These are phyloP conservation scores for Calonectria pseudoturangicola DNA, from an alignment of 2,329 filamentous ascomycete species.

Conservation along the genomic window DNA sequence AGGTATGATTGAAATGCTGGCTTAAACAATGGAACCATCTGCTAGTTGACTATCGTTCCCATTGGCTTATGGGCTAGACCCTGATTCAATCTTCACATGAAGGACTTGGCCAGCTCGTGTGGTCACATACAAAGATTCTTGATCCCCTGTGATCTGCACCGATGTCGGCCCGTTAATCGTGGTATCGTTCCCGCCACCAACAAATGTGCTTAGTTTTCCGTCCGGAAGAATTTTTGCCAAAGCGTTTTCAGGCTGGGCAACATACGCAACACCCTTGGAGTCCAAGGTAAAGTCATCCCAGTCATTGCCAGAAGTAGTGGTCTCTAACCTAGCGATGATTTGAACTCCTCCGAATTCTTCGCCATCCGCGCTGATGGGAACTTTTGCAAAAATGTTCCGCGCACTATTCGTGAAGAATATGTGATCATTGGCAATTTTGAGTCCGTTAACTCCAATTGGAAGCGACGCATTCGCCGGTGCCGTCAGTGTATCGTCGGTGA, in stretches of 20 bases:
- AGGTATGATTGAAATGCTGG: too few relatives aligned
- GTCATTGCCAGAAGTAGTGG: background rate
- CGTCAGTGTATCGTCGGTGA: background rate
- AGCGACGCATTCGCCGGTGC: background rate
- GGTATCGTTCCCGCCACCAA: background rate
- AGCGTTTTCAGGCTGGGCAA: background rate
- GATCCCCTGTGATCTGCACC: conserved; percentile 1
- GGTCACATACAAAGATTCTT: background rate
- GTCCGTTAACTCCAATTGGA: conserved; percentile 1
- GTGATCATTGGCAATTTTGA: background rate
- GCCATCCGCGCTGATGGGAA: background rate
- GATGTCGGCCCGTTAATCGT: background rate
- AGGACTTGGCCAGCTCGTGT: conserved; percentile 6
- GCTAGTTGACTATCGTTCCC: too few relatives aligned
- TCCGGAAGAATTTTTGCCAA: background rate
- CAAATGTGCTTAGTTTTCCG: background rate
- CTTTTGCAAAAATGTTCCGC: conserved; percentile 8
- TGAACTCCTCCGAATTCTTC: background rate
- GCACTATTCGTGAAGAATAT: conserved; percentile 11
- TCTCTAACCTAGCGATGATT: background rate
- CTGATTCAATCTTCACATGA: background rate
- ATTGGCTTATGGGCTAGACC: background rate
- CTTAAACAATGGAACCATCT: too few relatives aligned
- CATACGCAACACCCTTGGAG: background rate
- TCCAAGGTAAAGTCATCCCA: conserved; percentile 12